A percentile compares a stretch with the other conserved stretches of the same genome.
phyloP scores from a whole-genome alignment of 1,284 basidiomycete species.

The Schizophyllum commune region DNA sequence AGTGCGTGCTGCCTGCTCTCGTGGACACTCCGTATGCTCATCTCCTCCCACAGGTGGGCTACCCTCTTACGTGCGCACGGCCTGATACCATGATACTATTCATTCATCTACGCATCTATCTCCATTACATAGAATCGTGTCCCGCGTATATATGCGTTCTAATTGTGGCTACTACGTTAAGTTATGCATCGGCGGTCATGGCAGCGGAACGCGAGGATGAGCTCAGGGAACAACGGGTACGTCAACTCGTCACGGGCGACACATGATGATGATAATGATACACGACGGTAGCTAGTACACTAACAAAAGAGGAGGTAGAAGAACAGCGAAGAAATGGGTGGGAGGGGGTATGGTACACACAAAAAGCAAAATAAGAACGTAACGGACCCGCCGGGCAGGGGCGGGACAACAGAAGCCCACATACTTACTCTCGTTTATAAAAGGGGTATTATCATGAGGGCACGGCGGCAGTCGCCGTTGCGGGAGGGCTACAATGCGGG shows the following conservation, averaged over 20 bases:
- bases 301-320: not conserved
- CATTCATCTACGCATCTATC: conserved; percentile 11
- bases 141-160: not conserved
- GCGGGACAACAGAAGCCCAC: not conserved
- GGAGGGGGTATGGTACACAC: not conserved
- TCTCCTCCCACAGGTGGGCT: conserved; percentile 44
- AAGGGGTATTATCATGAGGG: not conserved
- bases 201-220: not conserved
- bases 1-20: conserved; percentile 43
- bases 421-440: not conserved
- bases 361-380: not conserved
- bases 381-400: not conserved
- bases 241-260: not conserved
- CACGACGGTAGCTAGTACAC: not conserved
- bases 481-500: not conserved
- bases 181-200: not conserved
- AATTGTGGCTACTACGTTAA: not conserved
- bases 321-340: not conserved
- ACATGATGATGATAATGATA: not conserved
- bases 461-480: not conserved
- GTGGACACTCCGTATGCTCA: conserved; percentile 1
- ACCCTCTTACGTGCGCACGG: conserved; percentile 57
- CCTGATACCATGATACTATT: conserved; percentile 32
- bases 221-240: not conserved
- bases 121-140: not conserved